Base-by-base conservation (phyloP, 805 yeast genomes). In the Yamadazyma tumulicola region DNA sequence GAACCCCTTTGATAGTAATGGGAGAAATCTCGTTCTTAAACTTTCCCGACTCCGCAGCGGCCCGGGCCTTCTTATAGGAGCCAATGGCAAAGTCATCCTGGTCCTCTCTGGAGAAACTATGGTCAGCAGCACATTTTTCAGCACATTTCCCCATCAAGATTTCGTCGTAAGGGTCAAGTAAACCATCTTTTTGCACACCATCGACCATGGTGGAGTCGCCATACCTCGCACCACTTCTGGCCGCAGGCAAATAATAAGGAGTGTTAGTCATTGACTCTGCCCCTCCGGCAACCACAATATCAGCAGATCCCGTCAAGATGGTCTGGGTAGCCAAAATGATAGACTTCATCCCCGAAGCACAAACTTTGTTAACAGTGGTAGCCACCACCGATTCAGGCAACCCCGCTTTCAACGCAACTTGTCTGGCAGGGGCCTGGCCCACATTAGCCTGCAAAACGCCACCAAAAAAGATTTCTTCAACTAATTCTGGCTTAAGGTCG, bases 361-460 rank as follows among this genome's bases (percentile, higher is more conserved):
- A 93, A 38, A 93, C 97, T 70, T 91, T 91, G 77, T 93, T 93
- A 48, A 91, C 75, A 25, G 97, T 84, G 35, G 96, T 77, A 39
- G 96, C 95, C 31, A 87, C 83, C 35, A 86, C 79, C 42, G 77
- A 69, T 46, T 82, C 79, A 32, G 86, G 78, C 34, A 93, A 73
- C 11, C 97, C 97, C 13, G 97, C 83, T 54, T 80, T 82, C 47
- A 91, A 55, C 11, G 96, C 96, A 38, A 91, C 97, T 68, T 91
- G 98, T 67, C 97, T 82, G 22, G 98, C 98, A 28, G 98, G 97
- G 39, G 91, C 88, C 68, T 91, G 98, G 43, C 98, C 97, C 41
- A 85, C 81, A 53, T 86, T 86, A 45, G 97, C 97, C 54, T 85
- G 85, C 54, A 87, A 64, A 32, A 88, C 98, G 54, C 87, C 85